Evolutionary conservation across 306 rosid species (phyloP).

Genomic region (Delonix regia): DNA sequence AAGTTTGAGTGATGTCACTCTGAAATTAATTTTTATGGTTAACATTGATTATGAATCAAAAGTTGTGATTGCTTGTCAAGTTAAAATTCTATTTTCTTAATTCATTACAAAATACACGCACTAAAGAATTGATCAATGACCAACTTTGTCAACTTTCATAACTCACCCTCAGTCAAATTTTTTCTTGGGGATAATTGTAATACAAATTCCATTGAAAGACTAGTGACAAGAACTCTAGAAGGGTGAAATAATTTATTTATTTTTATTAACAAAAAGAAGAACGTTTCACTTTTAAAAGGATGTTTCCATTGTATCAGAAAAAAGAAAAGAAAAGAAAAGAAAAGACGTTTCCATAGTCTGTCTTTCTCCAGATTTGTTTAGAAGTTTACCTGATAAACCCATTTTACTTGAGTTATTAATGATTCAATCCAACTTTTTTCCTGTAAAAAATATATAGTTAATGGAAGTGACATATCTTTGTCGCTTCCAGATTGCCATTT

Average conservation of each 20-base stretch:
- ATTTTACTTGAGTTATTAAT: not conserved
- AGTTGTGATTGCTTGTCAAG: too few species aligned
- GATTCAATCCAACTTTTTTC: not conserved
- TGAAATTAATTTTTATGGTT: too few species aligned
- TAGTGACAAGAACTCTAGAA: not conserved
- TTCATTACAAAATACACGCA: too few species aligned
- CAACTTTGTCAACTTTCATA: not conserved
- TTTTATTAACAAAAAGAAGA: too few species aligned
- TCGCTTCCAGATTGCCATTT: not conserved
- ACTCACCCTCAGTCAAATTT: not conserved
- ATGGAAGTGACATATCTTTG: conserved; percentile 3
- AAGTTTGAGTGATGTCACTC: too few species aligned
- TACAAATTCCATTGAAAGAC: not conserved
- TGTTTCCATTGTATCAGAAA: too few species aligned
- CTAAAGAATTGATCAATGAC: not conserved
- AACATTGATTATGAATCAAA: too few species aligned
- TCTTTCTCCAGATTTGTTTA: not conserved
- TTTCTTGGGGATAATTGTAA: not conserved
- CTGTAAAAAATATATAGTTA: not conserved
- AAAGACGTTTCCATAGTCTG: too few species aligned
- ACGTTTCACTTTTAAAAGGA: not conserved
- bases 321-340: too few species aligned
- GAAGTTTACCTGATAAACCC: not conserved
- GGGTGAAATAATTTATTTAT: not conserved
- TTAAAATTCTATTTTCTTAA: too few species aligned